Base-by-base conservation (phyloP, 176 grass and related monocot species). In the Saccharum officinarum region DNA sequence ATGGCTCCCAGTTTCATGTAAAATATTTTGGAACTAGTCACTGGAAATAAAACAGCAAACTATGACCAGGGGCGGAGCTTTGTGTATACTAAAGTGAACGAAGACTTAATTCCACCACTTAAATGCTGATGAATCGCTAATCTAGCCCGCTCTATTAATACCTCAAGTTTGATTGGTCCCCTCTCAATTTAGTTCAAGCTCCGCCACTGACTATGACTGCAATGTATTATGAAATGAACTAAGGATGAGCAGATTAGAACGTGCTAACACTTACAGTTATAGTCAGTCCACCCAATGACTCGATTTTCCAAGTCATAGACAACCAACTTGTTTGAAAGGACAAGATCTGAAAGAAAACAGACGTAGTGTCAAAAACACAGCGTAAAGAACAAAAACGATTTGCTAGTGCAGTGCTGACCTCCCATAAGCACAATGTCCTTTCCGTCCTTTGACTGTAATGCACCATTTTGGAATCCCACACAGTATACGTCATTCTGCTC, bases 301-400 rank as follows among this genome's bases (percentile, higher is more conserved):
- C 92, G 87, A 70, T 98, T 95, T 88, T 98, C 96, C 80, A 95
- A 89, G 89, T 98, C 96, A 84, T 98, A 98, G 76, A 98, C 82
- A 81, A 98, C 96, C 73, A 98, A 80, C 78, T 98, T 98, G 89
- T 98, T 98, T 73, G 96, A 90, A 75, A 98, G 91, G 80, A 90
- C 96, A 64, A 98, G 87, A 93, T 98, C 96, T 98, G 89, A 80
- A 89, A 90, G 60, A 26, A 89, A 89, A 55, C 67, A 79, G 59
- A 76, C 52, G 14, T 66, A 44, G 25, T 8, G 13, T 18, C 10
- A 69, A 69, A 84, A 68, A 77, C 79, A 68, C 46, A 75, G 44
- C 14, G 72, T 49, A 60, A 15, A 22, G 22, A 25, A 7, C 3
- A 73, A 47, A 81, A 75, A 77, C 2, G 17, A 36, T 13, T 57